Base-by-base conservation (phyloP, 768 basidiomycete genomes). In the Agrocybe pediades region DNA sequence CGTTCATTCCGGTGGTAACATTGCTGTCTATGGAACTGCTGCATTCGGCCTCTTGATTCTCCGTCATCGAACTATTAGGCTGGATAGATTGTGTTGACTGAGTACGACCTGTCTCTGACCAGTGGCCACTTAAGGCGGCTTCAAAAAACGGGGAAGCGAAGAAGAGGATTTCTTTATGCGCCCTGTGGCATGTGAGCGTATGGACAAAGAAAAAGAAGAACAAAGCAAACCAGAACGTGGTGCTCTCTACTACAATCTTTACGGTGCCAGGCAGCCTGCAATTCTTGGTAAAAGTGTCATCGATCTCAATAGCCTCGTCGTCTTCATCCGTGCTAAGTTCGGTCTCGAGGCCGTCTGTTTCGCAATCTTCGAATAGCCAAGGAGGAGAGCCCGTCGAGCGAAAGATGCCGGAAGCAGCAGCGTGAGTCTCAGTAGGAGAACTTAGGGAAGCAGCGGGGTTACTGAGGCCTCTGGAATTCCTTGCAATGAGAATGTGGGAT, bases 71-170 rank as follows among this genome's bases (percentile, higher is more conserved):
- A n/a, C n/a, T n/a, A n/a, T n/a, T n/a, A n/a, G n/a, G n/a, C n/a
- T n/a, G n/a, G n/a, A 92, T 78, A 45, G 90, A 92, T 21, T 87
- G 90, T 77, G 88, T 84, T 51, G 88, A 92, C 20, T 76, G 81
- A 17, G 87, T 89, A 33, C 89, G 80, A 27, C 86, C 88, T 6
- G 88, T 95, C 72, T 96, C 94, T 11, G 90, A 89, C 94, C 94
- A 96, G 63, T 90, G 84, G 7, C 94, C 94, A 61, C 91, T 91
- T 43, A 96, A 74, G 8, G 92, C 87, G 16, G 91, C 92, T 69
- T 95, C 88, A 68, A 96, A 96, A 77, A 96, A 96, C 0, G 94
- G 92, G n/a, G 92, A 95, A 3, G 93, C 89, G 65, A 94, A 96
- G 71, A 87, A 89, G 6, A 96, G 74, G 24, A 96, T 84, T 65